Evolutionary conservation across 352 stramenopile species (phyloP).

Genomic region (Hyaloperonospora brassicae): DNA sequence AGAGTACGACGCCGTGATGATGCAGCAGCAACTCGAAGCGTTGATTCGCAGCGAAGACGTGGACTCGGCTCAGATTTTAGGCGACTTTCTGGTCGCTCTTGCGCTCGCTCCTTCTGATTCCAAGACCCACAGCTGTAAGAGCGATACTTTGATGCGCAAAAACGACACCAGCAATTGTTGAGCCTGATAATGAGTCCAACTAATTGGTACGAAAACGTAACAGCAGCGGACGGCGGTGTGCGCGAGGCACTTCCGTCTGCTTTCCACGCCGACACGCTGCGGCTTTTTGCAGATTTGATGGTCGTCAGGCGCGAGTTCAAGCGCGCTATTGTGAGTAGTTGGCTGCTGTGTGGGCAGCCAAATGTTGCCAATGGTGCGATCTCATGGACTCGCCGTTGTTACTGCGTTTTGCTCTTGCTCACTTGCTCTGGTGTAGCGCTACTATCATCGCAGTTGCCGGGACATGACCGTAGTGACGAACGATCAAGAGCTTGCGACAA

Average conservation of each 20-base stretch:
- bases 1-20: slow-evolving; percentile 33
- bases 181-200: too few relatives aligned
- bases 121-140: slow-evolving; percentile 4
- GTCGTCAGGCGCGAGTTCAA: slow-evolving; percentile 58
- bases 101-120: slow-evolving; percentile 26
- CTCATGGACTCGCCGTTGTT: too few relatives aligned
- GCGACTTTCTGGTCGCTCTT: slow-evolving; percentile 48
- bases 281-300: slow-evolving; percentile 63
- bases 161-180: too few relatives aligned
- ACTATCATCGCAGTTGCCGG: slow-evolving; percentile 27
- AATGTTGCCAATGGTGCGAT: not conserved
- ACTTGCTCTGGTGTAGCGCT: slow-evolving; percentile 10
- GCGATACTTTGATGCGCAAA: not conserved
- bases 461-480: slow-evolving; percentile 17
- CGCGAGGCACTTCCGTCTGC: slow-evolving; percentile 11
- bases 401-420: slow-evolving; percentile 3
- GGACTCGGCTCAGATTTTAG: slow-evolving; percentile 58
- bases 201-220: not conserved
- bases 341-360: slow-evolving; percentile 2
- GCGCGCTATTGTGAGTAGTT: slow-evolving; percentile 52
- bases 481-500: slow-evolving; percentile 25
- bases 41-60: slow-evolving; percentile 42
- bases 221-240: not conserved
- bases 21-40: slow-evolving; percentile 54
- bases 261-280: slow-evolving; percentile 54